Percentiles rank a stretch among this genome's conserved stretches.
Evolutionary conservation across 2,329 filamentous ascomycete genomes (phyloP).

Genomic region (Metarhizium sp.): DNA sequence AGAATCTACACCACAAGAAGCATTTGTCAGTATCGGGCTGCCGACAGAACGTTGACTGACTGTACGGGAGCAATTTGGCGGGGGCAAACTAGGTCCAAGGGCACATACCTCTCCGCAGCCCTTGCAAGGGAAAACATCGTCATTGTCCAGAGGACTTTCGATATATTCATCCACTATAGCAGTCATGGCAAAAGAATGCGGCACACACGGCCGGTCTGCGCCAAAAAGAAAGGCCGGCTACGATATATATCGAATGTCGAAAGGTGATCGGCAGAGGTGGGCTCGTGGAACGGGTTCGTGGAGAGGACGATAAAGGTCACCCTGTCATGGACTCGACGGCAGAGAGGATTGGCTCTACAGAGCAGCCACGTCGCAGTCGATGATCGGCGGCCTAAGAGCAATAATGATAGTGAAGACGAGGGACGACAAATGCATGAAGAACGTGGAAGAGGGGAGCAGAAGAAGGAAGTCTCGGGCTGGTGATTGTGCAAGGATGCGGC

Average conservation of each 20-base stretch:
- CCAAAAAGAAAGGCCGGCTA: background rate
- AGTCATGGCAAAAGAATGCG: slow-evolving; percentile 27
- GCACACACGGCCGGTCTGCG: background rate
- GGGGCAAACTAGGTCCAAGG: background rate
- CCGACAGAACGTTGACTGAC: background rate
- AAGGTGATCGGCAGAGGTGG: background rate
- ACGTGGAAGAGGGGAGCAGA: background rate
- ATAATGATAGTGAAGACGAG: background rate
- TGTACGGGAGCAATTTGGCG: background rate
- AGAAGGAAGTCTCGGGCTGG: slow-evolving; percentile 1
- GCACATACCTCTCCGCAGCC: slow-evolving; percentile 72
- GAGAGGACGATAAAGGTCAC: background rate
- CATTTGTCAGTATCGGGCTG: slow-evolving; percentile 2
- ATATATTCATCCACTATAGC: slow-evolving; percentile 50
- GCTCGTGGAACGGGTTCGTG: background rate
- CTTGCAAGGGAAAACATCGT: slow-evolving; percentile 85
- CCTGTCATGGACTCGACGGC: background rate
- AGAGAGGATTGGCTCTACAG: background rate
- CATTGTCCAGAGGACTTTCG: slow-evolving; percentile 60
- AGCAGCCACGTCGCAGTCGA: background rate
- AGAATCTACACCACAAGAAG: slow-evolving; percentile 56
- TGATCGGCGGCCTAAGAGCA: background rate
- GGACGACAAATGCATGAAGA: background rate
- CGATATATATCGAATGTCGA: background rate
- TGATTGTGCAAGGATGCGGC: background rate